Evolutionary conservation across 768 basidiomycete species (phyloP).

Genomic region (Rhizopogon vulgaris): DNA sequence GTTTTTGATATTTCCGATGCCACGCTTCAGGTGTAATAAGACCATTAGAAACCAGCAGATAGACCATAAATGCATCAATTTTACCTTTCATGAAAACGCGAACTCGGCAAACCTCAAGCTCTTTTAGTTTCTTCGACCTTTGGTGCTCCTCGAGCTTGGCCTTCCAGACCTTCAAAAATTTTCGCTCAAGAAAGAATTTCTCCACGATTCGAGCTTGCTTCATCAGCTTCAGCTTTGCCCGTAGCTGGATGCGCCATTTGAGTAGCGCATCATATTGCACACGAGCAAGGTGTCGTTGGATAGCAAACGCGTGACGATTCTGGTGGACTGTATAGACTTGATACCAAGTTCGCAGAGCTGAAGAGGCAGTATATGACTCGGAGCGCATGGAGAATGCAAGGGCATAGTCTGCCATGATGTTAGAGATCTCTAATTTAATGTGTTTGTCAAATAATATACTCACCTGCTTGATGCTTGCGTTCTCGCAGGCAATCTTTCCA

Average conservation of each 20-base stretch:
- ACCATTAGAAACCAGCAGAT: slow-evolving; percentile 4
- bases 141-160: slow-evolving; percentile 37
- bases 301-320: slow-evolving; percentile 42
- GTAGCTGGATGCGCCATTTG: slow-evolving; percentile 51
- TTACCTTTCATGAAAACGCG: slow-evolving; percentile 20
- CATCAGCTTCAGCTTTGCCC: slow-evolving; percentile 39
- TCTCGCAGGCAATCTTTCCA: slow-evolving; percentile 45
- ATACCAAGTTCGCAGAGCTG: slow-evolving; percentile 42
- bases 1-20: slow-evolving; percentile 32
- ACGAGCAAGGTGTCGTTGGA: slow-evolving; percentile 28
- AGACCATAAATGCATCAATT: slow-evolving; percentile 17
- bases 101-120: slow-evolving; percentile 35
- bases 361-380: slow-evolving; percentile 31
- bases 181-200: slow-evolving; percentile 43
- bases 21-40: slow-evolving; percentile 34
- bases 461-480: slow-evolving; percentile 43
- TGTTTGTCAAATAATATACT: slow-evolving; percentile 1
- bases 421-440: neutral
- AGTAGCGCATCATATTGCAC: slow-evolving; percentile 41
- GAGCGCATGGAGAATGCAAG: slow-evolving; percentile 42
- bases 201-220: slow-evolving; percentile 52
- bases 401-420: slow-evolving; percentile 36
- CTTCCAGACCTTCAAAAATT: slow-evolving; percentile 44
- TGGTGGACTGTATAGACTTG: slow-evolving; percentile 36
- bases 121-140: slow-evolving; percentile 38